Conservation (phyloP, 768 basidiomycete species). For the Sarcomyxa edulis region DNA sequence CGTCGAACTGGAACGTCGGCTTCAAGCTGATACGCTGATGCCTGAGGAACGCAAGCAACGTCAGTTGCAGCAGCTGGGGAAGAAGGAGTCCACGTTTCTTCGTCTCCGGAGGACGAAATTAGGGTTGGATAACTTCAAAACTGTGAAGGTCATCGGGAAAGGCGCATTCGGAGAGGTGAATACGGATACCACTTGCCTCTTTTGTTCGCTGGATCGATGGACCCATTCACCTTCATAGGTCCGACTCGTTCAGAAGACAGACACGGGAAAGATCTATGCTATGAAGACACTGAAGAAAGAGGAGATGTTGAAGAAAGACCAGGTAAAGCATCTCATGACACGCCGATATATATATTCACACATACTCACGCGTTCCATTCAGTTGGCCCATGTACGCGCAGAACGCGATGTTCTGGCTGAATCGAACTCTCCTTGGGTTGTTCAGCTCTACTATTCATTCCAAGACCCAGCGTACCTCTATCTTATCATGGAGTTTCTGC, state of each 20-base stretch:
- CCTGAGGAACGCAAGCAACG: constrained; percentile 84
- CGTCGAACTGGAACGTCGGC: constrained; percentile 78
- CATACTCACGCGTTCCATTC: background rate
- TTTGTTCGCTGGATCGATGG: background rate
- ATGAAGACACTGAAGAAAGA: constrained; percentile 98
- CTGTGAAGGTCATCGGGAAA: constrained; percentile 98
- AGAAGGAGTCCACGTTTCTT: constrained; percentile 85
- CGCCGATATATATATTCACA: constrained; percentile 2
- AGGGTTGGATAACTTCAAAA: constrained; percentile 88
- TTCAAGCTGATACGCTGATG: constrained; percentile 63
- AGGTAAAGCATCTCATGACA: constrained; percentile 43
- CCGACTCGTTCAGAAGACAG: constrained; percentile 90
- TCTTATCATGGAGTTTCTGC: constrained; percentile 98
- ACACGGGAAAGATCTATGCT: constrained; percentile 97
- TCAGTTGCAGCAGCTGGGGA: constrained; percentile 77
- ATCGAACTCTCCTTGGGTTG: constrained; percentile 94
- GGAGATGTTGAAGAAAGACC: constrained; percentile 99
- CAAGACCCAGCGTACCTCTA: constrained; percentile 91
- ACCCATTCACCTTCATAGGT: constrained; percentile 45
- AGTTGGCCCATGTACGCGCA: constrained; percentile 97
- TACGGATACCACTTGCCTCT: background rate
- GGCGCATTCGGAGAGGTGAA: constrained; percentile 95
- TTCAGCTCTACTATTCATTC: constrained; percentile 97
- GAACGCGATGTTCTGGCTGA: constrained; percentile 96
- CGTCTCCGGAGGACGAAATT: constrained; percentile 86